These are phyloP conservation scores for Pythium rhizo-oryzae DNA, from an alignment of 352 stramenopile genomes.

Conservation along the genomic window DNA sequence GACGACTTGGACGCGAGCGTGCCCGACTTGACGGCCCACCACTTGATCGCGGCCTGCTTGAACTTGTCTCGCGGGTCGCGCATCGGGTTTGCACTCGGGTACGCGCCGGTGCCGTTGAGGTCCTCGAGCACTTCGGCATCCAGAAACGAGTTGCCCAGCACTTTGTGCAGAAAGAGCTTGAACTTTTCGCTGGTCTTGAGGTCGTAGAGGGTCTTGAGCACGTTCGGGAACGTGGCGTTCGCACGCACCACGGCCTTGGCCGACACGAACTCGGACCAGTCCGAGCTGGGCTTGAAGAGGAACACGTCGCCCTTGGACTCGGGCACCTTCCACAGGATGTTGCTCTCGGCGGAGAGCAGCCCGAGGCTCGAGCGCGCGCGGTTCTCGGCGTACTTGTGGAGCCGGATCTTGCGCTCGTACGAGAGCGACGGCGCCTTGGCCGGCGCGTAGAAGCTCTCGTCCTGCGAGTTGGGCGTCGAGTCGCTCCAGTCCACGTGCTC, in stretches of 20 bases:
- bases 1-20: constrained; percentile 78
- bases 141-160: constrained; percentile 79
- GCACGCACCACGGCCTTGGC: constrained; percentile 80
- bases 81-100: constrained; percentile 69
- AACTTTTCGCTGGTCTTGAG: constrained; percentile 86
- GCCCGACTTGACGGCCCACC: constrained; percentile 87
- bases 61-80: constrained; percentile 75
- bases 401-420: constrained; percentile 82
- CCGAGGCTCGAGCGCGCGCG: constrained; percentile 77
- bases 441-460: constrained; percentile 54
- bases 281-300: constrained; percentile 83
- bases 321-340: constrained; percentile 80
- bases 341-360: constrained; percentile 70
- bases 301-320: constrained; percentile 82
- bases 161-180: constrained; percentile 83
- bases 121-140: constrained; percentile 88
- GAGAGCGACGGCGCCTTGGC: constrained; percentile 79
- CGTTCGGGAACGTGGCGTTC: constrained; percentile 75
- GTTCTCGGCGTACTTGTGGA: constrained; percentile 88
- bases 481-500: constrained; percentile 63
- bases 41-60: constrained; percentile 90
- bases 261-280: constrained; percentile 88
- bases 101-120: constrained; percentile 79
- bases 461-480: constrained; percentile 65
- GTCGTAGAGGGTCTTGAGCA: constrained; percentile 87